Evolutionary conservation across 805 yeast genomes (phyloP).

Genomic region (Barnettozyma sucrosica): DNA sequence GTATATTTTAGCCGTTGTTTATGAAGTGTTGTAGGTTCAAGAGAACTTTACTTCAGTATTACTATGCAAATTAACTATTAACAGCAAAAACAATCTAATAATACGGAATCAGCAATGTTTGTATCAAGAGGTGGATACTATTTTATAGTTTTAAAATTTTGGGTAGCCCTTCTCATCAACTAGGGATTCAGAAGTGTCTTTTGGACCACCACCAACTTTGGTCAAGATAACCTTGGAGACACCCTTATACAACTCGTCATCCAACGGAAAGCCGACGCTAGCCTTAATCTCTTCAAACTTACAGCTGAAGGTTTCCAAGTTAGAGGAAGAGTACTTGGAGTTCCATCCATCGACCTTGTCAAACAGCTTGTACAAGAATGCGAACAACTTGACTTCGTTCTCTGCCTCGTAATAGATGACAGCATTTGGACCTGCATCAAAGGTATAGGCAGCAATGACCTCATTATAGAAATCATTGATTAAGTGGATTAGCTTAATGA

Average conservation of each 20-base stretch:
- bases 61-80: neutral
- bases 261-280: conserved; percentile 36
- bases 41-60: neutral
- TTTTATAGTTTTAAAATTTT: conserved; percentile 19
- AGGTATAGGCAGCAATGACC: conserved; percentile 89
- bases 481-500: conserved; percentile 71
- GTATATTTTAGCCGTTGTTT: conserved; percentile 1
- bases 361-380: conserved; percentile 60
- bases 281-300: conserved; percentile 27
- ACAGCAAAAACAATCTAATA: neutral
- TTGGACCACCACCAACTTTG: conserved; percentile 84
- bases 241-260: conserved; percentile 53
- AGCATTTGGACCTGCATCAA: conserved; percentile 99
- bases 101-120: neutral
- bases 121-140: neutral
- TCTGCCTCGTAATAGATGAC: conserved; percentile 82
- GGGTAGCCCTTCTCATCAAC: conserved; percentile 63
- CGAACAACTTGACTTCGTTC: conserved; percentile 69
- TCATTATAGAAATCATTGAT: conserved; percentile 55
- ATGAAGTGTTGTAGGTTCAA: conserved; percentile 1
- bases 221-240: conserved; percentile 83
- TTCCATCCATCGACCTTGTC: conserved; percentile 67
- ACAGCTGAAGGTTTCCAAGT: conserved; percentile 20
- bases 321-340: conserved; percentile 30
- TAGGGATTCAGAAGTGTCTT: conserved; percentile 47